phyloP scores from a whole-genome alignment of 106 monocot genomes.

The Apostasia ramifera region DNA sequence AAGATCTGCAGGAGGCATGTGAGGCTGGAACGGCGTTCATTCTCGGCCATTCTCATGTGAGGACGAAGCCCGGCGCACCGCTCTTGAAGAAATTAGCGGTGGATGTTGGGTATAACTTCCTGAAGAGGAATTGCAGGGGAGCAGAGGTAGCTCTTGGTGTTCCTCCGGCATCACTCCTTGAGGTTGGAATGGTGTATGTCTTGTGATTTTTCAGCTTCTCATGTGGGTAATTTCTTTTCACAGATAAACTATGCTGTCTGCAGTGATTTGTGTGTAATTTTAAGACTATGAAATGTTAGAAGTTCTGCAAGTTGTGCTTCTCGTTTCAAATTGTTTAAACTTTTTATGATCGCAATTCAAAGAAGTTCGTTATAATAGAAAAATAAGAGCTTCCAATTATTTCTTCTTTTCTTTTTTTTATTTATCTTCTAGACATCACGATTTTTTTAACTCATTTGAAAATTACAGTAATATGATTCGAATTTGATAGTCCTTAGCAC shows the following conservation, averaged over 20 bases:
- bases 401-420: too few species aligned
- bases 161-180: conserved; percentile 60
- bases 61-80: conserved; percentile 47
- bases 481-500: too few species aligned
- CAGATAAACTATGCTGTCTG: background rate
- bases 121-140: conserved; percentile 61
- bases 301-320: too few species aligned
- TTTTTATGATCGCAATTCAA: too few species aligned
- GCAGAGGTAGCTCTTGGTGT: conserved; percentile 51
- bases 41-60: conserved; percentile 56
- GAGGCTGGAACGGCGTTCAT: conserved; percentile 63
- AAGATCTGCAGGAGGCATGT: conserved; percentile 30
- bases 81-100: conserved; percentile 48
- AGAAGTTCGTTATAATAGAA: background rate
- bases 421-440: too few species aligned
- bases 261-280: background rate
- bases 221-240: background rate
- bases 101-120: conserved; percentile 49
- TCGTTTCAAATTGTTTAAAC: too few species aligned
- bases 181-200: conserved; percentile 71
- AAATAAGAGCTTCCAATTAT: background rate
- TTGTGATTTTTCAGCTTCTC: conserved; percentile 7
- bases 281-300: background rate
- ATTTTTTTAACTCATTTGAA: too few species aligned
- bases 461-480: too few species aligned